Evolutionary conservation across 2,329 filamentous ascomycete species (phyloP), one percentile per base, ranked within the genome.

Genomic region (Stachybotrys echinatus): DNA sequence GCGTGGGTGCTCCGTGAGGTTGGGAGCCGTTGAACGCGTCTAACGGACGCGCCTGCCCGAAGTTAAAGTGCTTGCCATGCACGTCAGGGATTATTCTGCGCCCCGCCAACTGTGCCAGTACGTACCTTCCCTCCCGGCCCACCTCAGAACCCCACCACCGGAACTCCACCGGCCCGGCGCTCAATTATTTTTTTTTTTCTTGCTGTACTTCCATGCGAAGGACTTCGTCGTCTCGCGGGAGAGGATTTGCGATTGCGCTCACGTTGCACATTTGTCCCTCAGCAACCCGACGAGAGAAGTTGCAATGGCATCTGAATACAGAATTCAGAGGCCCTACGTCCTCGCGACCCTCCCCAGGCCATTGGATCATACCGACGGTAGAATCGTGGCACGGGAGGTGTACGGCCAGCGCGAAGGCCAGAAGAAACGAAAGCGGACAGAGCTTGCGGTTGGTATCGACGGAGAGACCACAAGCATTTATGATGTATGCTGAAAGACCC

Each of bases 381-480:
- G 69, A 50, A 83, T 80, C 63, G 75, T 77, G 37, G 77, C 83
- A 12, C 75, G 80, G 55, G 80, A 85, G 54, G 81, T 86, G 37
- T 82, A 77, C 58, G 81, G 81, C 54, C 79, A 80, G 62, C 73
- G 74, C 55, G 72, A 77, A 47, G 78, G 76, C 20, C 74, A 74
- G 27, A 82, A 78, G 67, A 84, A 80, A 68, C 75, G 79, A 58
- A 84, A 84, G 68, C 77, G 83, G 58, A 74, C 83, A 10, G 83
- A 87, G 60, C 63, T 87, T 45, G 78, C 76, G 10, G 79, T 86
- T 23, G 83, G 83, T 19, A 76, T 83, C 58, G 81, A 87, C 63
- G 83, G 83, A 52, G 83, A 86, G 61, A 79, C 81, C 4, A 71
- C 83, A 3, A 85, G 83, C 56, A 76, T 87, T 40, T 87, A 87